phyloP scores from a whole-genome alignment of 1,284 basidiomycete genomes.

The Hymenochaete sp. region DNA sequence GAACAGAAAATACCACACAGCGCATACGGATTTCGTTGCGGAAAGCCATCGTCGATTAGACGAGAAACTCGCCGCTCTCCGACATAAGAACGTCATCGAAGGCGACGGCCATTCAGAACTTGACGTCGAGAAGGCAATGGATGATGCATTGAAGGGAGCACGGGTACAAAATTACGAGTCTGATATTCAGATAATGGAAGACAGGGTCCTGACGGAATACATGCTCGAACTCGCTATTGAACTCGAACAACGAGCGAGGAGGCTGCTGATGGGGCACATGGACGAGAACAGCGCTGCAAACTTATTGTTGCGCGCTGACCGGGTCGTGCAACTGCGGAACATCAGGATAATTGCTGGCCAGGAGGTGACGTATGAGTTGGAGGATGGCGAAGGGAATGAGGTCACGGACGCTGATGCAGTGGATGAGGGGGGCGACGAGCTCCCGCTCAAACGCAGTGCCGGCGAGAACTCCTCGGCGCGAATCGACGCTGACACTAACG shows the following conservation, averaged over 20 bases:
- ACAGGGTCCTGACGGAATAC: conserved; percentile 15
- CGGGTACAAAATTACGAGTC: conserved; percentile 1
- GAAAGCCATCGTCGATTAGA: conserved; percentile 10
- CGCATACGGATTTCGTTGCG: conserved; percentile 8
- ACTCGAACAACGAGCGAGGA: conserved; percentile 17
- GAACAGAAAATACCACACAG: not conserved
- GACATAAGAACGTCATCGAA: too few relatives aligned
- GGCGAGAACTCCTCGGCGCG: not conserved
- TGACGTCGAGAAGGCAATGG: not conserved
- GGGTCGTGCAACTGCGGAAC: conserved; percentile 16
- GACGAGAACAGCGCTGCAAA: conserved; percentile 10
- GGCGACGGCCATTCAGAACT: not conserved
- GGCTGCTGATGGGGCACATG: conserved; percentile 13
- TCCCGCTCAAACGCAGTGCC: too few relatives aligned
- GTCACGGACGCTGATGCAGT: not conserved
- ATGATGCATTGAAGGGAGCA: not conserved
- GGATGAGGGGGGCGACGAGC: too few relatives aligned
- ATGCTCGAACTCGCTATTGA: conserved; percentile 16
- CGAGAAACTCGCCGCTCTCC: not conserved
- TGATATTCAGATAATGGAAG: conserved; percentile 11
- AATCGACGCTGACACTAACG: too few relatives aligned
- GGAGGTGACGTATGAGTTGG: too few relatives aligned
- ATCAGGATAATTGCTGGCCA: conserved; percentile 14
- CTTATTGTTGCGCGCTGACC: conserved; percentile 18
- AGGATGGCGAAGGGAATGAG: too few relatives aligned